Evolutionary conservation across 192 early-diverging fungal species (phyloP), one percentile per base, ranked within the genome.

Genomic region (Haplosporangium gracile): DNA sequence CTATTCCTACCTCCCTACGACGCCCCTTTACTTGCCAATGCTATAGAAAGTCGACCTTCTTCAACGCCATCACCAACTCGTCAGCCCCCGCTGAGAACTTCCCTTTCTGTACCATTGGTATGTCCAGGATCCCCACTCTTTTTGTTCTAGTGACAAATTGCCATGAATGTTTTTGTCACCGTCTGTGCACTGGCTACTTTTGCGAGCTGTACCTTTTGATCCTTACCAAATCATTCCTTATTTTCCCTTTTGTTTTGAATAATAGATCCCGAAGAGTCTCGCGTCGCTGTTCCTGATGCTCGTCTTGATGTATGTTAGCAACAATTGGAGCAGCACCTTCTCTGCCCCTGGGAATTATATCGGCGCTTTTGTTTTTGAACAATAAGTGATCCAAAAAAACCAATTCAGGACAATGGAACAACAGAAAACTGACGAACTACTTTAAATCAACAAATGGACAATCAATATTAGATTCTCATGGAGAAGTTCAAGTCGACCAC

Each of bases 81-180:
- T 82, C 91, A 32, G 93, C 90, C 18, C 89, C 93, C 32, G 94
- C 97, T 63, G 97, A 97, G 85, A 99, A 99, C 93, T 99, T 97
- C 88, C 98, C 98, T 76, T 99, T 99, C 93, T 98, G 97, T 90
- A 99, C 97, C 42, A 97, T 96, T 85, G 89, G 91, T 92, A 89
- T 38, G 51, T 57, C 53, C 51, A 26, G n/a, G 55, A 36, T 49
- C 45, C 26, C 40, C 18, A 5, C 9, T 32, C 5, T 39, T n/a
- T 22, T 26, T 20, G 38, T 34, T 34, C 22, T 13, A 60, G 57
- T 43, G 24, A 0, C n/a, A 34, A 53, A 4, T 79, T 29, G 69
- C 43, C 0, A 32, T 32, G 6, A 29, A 29, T 65, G n/a, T 53
- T 53, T 53, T 53, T 5, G 51, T 32, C 13, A 2, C 29, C 32